A percentile compares a stretch with the other conserved stretches of the same genome.
phyloP scores from a whole-genome alignment of 495 filamentous ascomycete species.

The Neurospora intermedia region DNA sequence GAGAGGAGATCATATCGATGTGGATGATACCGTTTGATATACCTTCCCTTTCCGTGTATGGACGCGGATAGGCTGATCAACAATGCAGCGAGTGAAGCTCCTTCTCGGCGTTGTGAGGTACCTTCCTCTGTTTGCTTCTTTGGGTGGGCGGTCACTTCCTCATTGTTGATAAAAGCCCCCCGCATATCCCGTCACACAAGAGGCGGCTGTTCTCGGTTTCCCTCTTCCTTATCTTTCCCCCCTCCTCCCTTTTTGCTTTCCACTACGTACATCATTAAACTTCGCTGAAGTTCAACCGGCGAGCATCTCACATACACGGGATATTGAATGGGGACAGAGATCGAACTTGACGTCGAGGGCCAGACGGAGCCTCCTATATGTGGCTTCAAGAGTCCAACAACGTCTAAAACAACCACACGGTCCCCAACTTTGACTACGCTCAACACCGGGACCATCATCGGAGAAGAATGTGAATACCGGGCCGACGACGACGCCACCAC shows the following conservation, averaged over 20 bases:
- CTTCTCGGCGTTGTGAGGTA: neutral
- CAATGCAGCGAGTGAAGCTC: neutral
- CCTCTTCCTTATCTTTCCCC: neutral
- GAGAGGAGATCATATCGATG: neutral
- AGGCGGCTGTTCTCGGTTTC: neutral
- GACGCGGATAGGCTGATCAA: neutral
- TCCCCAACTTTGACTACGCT: constrained; percentile 12
- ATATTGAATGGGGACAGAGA: constrained; percentile 40
- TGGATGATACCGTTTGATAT: neutral
- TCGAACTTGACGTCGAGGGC: constrained; percentile 35
- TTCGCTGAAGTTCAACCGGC: neutral
- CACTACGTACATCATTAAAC: neutral
- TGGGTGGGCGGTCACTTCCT: neutral
- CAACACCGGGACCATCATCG: neutral
- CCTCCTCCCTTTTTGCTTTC: neutral
- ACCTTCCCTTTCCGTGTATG: neutral
- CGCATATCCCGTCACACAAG: neutral
- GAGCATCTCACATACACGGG: neutral
- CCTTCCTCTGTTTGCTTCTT: neutral
- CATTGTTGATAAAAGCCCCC: neutral
- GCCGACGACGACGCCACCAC: constrained; percentile 9
- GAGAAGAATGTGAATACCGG: neutral
- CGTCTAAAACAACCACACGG: constrained; percentile 9
- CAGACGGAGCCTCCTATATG: constrained; percentile 43
- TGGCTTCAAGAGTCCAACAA: constrained; percentile 27